A percentile compares a stretch with the other conserved stretches of the same genome.
Conservation (phyloP, 306 rosid genomes). For the Geum urbanum region DNA sequence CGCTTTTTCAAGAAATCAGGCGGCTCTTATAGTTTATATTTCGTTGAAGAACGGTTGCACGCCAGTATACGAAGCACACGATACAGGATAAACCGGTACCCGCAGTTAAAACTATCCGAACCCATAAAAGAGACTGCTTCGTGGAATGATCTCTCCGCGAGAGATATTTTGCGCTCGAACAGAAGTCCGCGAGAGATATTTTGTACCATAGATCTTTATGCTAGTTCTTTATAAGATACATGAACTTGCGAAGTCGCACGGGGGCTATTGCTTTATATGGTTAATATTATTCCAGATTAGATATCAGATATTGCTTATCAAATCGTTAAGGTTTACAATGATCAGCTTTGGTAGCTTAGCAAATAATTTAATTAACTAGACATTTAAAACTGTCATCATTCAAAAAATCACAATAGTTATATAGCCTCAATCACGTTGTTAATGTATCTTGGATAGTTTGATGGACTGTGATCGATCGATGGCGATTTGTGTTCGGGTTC, state of each 20-base stretch:
- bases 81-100: too few relatives aligned
- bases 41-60: too few relatives aligned
- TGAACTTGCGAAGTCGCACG: constrained; percentile 5
- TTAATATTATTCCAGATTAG: background rate
- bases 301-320: background rate
- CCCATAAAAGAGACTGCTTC: too few relatives aligned
- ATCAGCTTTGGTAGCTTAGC: background rate
- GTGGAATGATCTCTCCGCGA: too few relatives aligned
- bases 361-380: background rate
- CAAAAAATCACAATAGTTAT: background rate
- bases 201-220: background rate
- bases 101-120: too few relatives aligned
- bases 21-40: too few relatives aligned
- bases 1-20: too few relatives aligned
- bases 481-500: background rate
- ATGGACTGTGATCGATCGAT: background rate
- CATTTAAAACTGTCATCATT: too few relatives aligned
- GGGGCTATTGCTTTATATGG: background rate
- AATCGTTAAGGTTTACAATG: background rate
- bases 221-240: background rate
- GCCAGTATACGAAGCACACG: too few relatives aligned
- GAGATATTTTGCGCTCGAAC: too few relatives aligned
- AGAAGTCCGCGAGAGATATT: too few relatives aligned
- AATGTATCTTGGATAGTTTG: background rate
- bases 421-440: background rate